Percentiles rank a stretch among this genome's conserved stretches.
These are phyloP conservation scores for Sugiyamaella valdiviana DNA, from an alignment of 805 yeast genomes.

Conservation along the genomic window DNA sequence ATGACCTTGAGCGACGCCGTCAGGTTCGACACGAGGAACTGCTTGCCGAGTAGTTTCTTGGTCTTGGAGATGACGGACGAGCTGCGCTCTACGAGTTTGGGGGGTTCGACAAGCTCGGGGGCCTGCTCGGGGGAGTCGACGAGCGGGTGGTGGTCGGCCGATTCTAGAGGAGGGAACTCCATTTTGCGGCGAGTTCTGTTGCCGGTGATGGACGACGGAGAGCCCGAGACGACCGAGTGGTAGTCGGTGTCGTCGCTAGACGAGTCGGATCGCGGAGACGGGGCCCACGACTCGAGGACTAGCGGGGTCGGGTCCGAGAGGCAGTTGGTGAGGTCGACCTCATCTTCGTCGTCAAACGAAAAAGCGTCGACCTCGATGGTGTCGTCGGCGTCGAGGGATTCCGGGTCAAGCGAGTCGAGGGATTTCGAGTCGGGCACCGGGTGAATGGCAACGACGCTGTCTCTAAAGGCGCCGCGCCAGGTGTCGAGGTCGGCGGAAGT, in stretches of 20 bases:
- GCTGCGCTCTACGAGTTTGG: not conserved
- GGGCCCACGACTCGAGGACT: not conserved
- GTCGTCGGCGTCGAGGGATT: not conserved
- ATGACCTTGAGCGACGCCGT: constrained; percentile 22
- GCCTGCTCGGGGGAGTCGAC: not conserved
- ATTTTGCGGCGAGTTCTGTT: not conserved
- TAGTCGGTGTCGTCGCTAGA: not conserved
- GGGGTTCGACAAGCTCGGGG: not conserved
- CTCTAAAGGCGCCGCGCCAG: constrained; percentile 1
- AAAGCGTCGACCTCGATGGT: not conserved
- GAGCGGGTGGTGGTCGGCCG: constrained; percentile 8
- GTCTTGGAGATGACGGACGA: constrained; percentile 3
- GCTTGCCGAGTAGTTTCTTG: constrained; percentile 4
- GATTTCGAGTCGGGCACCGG: not conserved
- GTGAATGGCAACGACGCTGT: not conserved
- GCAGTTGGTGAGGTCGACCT: not conserved
- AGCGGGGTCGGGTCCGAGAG: not conserved
- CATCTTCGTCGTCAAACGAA: not conserved
- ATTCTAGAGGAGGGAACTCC: constrained; percentile 4
- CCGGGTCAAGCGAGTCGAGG: not conserved
- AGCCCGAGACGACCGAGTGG: not conserved
- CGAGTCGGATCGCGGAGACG: not conserved
- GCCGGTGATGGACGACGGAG: not conserved
- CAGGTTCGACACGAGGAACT: constrained; percentile 23
- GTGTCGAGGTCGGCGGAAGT: not conserved